Evolutionary conservation across 2,329 filamentous ascomycete genomes (phyloP).

Genomic region (Colletotrichum siamense): DNA sequence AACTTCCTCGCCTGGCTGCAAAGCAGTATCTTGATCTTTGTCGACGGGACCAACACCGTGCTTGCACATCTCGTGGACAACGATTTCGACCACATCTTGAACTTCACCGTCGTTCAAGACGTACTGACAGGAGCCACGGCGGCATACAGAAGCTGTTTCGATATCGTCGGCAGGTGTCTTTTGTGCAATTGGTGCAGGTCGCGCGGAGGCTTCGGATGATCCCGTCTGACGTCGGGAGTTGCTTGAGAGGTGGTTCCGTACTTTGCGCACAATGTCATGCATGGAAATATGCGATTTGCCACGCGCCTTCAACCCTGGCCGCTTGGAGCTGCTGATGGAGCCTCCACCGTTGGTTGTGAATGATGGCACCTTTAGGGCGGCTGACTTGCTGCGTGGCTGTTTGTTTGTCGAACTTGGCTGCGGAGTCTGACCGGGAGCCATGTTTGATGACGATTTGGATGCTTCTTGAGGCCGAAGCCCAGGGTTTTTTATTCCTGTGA

Average conservation of each 20-base stretch:
- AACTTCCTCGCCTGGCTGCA: not conserved
- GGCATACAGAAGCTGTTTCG: not conserved
- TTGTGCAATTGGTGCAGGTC: not conserved
- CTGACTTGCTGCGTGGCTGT: not conserved
- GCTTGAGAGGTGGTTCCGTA: not conserved
- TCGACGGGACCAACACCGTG: not conserved
- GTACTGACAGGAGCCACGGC: not conserved
- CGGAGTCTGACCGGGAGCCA: not conserved
- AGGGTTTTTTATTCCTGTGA: not conserved
- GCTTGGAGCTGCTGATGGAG: not conserved
- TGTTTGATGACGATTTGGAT: not conserved
- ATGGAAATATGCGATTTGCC: not conserved
- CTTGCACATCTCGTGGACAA: slow-evolving; percentile 1
- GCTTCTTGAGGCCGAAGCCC: not conserved
- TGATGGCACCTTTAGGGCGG: not conserved
- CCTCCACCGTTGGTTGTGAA: not conserved
- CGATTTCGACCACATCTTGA: slow-evolving; percentile 6
- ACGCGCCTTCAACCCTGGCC: not conserved
- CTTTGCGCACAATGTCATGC: slow-evolving; percentile 1
- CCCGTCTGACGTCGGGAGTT: not conserved
- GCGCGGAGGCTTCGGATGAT: not conserved
- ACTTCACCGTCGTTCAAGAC: not conserved
- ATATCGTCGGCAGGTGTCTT: not conserved
- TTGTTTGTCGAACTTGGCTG: not conserved
- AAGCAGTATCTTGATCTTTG: not conserved